These are phyloP conservation scores for Sungouiozyma intestinalis DNA, from an alignment of 805 yeast genomes.

Conservation along the genomic window DNA sequence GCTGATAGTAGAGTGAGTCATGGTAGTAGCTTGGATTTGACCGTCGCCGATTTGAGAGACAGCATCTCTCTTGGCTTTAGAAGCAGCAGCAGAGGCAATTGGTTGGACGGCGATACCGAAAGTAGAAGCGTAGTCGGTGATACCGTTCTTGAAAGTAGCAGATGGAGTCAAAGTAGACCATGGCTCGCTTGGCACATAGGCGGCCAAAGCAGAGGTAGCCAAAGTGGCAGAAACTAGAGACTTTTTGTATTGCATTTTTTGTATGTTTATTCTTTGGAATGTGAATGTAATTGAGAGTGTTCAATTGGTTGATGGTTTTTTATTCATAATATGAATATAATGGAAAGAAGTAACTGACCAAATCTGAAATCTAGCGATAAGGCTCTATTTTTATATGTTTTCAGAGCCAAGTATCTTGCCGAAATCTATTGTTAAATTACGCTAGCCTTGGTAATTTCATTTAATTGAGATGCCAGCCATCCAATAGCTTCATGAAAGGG, in stretches of 20 bases:
- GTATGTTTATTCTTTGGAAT: neutral
- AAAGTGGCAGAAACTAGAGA: slow-evolving; percentile 25
- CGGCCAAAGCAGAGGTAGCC: slow-evolving; percentile 20
- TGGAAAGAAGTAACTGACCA: neutral
- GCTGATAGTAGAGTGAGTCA: too few species aligned
- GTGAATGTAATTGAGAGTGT: slow-evolving; percentile 4
- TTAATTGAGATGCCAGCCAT: too few species aligned
- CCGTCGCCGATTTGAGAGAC: slow-evolving; percentile 39
- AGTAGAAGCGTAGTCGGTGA: slow-evolving; percentile 29
- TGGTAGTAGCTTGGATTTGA: slow-evolving; percentile 28
- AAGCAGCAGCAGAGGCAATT: slow-evolving; percentile 30
- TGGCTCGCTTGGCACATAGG: slow-evolving; percentile 27
- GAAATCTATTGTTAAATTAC: neutral
- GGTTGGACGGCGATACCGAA: slow-evolving; percentile 27
- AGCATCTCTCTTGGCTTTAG: slow-evolving; percentile 33
- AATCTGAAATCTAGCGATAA: neutral
- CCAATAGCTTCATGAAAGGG: too few species aligned
- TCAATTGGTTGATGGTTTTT: too few species aligned
- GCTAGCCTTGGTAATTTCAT: neutral
- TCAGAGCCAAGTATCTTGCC: neutral
- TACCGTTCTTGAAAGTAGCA: slow-evolving; percentile 30
- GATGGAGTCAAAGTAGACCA: slow-evolving; percentile 37
- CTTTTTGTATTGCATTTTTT: slow-evolving; percentile 19
- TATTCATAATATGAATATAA: neutral
- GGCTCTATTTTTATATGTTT: neutral